These are phyloP conservation scores for Epichloe hybrida DNA, from an alignment of 2,329 filamentous ascomycete species.

Conservation along the genomic window DNA sequence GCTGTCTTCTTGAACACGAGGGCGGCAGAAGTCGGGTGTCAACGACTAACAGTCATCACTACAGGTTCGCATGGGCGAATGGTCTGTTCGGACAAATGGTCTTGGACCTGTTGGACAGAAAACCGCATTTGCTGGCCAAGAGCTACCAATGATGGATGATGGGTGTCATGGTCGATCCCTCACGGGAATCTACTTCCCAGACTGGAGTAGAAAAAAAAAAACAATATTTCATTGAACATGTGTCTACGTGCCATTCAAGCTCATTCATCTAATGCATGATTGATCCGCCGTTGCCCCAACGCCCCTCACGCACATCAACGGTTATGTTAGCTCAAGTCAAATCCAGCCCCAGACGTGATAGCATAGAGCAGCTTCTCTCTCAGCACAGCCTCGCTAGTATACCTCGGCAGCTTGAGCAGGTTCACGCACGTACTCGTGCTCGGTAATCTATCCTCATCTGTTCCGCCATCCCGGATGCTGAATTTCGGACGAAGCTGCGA, in stretches of 20 bases:
- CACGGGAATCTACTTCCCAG: too few species aligned
- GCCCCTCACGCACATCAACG: background rate
- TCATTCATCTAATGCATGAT: constrained; percentile 4
- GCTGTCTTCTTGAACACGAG: background rate
- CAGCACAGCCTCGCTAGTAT: constrained; percentile 50
- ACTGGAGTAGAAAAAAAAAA: too few species aligned
- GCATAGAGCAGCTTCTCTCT: constrained; percentile 80
- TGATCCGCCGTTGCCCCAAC: background rate
- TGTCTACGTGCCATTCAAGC: background rate
- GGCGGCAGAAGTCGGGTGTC: too few species aligned
- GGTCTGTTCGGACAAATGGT: constrained; percentile 78
- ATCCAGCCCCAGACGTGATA: constrained; percentile 78
- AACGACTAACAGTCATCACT: too few species aligned
- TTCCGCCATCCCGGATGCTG: constrained; percentile 66
- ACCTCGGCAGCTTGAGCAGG: constrained; percentile 79
- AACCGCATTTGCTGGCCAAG: constrained; percentile 47
- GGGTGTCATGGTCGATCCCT: background rate
- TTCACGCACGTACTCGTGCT: constrained; percentile 97
- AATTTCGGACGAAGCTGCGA: constrained; percentile 73
- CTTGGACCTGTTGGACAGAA: constrained; percentile 58
- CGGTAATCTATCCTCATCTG: constrained; percentile 56
- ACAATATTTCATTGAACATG: too few species aligned
- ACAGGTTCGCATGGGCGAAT: constrained; percentile 80
- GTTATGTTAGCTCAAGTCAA: constrained; percentile 54
- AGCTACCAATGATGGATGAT: constrained; percentile 29